Conservation (phyloP, 345 rosid species). For the thale cress (Arabidopsis thaliana) region TAIR10.1 NC_003070.9:30327501-30328000, state of each 20-base stretch:
- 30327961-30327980: slow-evolving; percentile 3
- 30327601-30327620: slow-evolving; percentile 49
- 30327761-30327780: slow-evolving; percentile 17
- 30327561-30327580: slow-evolving; percentile 67
- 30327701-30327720: not conserved
- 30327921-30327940: not conserved
- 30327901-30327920: slow-evolving; percentile 60
- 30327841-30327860: slow-evolving; percentile 63
- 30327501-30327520: slow-evolving; percentile 97
- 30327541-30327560: slow-evolving; percentile 71
- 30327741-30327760: not conserved
- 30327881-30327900: slow-evolving; percentile 67
- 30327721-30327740: slow-evolving; percentile 1
- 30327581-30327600: slow-evolving; percentile 54
- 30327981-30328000: slow-evolving; percentile 21
- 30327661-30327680: slow-evolving; percentile 10
- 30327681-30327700: not conserved
- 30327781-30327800: slow-evolving; percentile 31
- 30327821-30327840: slow-evolving; percentile 66
- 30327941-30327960: slow-evolving; percentile 7
- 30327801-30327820: slow-evolving; percentile 75
- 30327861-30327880: slow-evolving; percentile 77
- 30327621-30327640: slow-evolving; percentile 18
- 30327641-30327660: slow-evolving; percentile 7
- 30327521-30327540: slow-evolving; percentile 90